A percentile compares a stretch with the other conserved stretches of the same genome.
These are phyloP conservation scores for Fusarium palustre DNA, from an alignment of 2,329 filamentous ascomycete genomes.

Conservation along the genomic window DNA sequence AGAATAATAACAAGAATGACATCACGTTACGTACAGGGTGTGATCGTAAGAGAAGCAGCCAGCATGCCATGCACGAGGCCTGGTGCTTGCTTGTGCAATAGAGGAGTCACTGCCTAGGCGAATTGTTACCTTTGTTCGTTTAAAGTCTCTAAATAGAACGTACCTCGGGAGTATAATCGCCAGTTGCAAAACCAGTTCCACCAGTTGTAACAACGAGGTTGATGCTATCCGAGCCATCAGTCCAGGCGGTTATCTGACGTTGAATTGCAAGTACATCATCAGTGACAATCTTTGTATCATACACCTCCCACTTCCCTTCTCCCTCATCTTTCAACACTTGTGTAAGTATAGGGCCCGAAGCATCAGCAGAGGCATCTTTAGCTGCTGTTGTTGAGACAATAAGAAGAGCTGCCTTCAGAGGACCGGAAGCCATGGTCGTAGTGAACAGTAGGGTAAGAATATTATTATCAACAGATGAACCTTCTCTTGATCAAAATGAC, in stretches of 20 bases:
- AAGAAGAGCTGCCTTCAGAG: slow-evolving; percentile 80
- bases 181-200: slow-evolving; percentile 89
- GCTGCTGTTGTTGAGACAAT: slow-evolving; percentile 92
- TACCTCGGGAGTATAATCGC: slow-evolving; percentile 91
- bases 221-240: slow-evolving; percentile 71
- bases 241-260: slow-evolving; percentile 76
- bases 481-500: not conserved
- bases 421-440: slow-evolving; percentile 46
- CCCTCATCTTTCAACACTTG: slow-evolving; percentile 76
- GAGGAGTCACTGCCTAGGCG: slow-evolving; percentile 72
- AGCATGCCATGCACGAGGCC: slow-evolving; percentile 98
- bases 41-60: slow-evolving; percentile 82
- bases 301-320: slow-evolving; percentile 76
- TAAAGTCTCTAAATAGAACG: not conserved
- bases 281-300: slow-evolving; percentile 78
- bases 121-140: not conserved
- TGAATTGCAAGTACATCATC: slow-evolving; percentile 84
- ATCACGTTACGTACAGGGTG: slow-evolving; percentile 81
- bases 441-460: not conserved
- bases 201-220: slow-evolving; percentile 91
- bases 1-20: no score
- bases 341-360: slow-evolving; percentile 73
- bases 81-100: slow-evolving; percentile 87
- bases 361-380: slow-evolving; percentile 81
- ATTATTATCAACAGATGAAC: not conserved